A percentile compares a stretch with the other conserved stretches of the same genome.
These are phyloP conservation scores for Calonectria crousiana DNA, from an alignment of 2,329 filamentous ascomycete genomes.

Conservation along the genomic window DNA sequence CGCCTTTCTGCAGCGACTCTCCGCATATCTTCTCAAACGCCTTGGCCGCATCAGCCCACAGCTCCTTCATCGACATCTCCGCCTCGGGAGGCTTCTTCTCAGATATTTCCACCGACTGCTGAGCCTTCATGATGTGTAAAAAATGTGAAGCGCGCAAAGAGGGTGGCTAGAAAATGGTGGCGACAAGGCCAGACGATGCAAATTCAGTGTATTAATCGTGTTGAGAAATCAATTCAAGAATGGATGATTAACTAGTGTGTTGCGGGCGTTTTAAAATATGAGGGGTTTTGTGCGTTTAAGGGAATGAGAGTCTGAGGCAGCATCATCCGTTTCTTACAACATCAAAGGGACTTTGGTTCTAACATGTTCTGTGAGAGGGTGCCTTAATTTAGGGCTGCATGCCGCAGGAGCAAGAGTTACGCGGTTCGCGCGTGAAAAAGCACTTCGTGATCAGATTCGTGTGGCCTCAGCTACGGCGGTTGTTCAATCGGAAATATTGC, in stretches of 20 bases:
- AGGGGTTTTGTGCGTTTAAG: background rate
- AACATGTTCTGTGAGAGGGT: background rate
- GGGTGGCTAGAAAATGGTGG: background rate
- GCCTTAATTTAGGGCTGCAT: background rate
- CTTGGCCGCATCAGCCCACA: conserved; percentile 1
- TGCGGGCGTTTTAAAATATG: background rate
- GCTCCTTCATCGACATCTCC: background rate
- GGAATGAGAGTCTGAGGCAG: background rate
- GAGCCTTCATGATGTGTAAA: background rate
- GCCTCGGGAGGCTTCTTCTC: background rate
- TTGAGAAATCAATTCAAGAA: background rate
- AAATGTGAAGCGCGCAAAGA: background rate
- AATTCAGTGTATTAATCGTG: background rate
- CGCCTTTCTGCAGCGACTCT: background rate
- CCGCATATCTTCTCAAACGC: background rate
- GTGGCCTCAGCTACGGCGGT: background rate
- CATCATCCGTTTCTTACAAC: background rate
- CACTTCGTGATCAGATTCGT: background rate
- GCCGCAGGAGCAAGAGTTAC: background rate
- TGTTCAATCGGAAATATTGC: background rate
- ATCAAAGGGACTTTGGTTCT: background rate
- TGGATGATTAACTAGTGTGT: background rate
- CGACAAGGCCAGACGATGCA: background rate
- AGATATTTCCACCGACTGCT: background rate
- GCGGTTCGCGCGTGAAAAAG: background rate